phyloP scores from a whole-genome alignment of 768 basidiomycete species.

The Russula abietina region DNA sequence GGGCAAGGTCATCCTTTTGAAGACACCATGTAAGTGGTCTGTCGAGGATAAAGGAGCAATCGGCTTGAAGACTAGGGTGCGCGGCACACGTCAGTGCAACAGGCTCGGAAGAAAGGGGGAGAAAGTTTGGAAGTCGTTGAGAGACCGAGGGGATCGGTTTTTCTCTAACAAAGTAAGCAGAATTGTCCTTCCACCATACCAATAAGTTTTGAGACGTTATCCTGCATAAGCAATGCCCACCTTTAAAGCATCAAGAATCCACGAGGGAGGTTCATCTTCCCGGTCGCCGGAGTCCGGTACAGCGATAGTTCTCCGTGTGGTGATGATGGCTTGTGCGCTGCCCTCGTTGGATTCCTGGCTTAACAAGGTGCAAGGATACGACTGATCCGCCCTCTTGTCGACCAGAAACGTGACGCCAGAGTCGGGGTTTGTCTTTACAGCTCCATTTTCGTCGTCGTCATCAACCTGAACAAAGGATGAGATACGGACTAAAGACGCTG shows the following conservation, averaged over 20 bases:
- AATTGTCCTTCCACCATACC: conserved; percentile 42
- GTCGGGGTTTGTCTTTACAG: conserved; percentile 57
- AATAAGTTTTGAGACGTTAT: neutral
- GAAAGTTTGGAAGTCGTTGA: conserved; percentile 21
- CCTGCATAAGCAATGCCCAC: conserved; percentile 33
- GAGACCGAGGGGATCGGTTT: conserved; percentile 40
- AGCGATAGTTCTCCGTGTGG: conserved; percentile 25
- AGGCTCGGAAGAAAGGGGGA: conserved; percentile 2
- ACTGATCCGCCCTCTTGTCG: conserved; percentile 66
- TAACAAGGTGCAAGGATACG: conserved; percentile 36
- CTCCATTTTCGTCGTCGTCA: conserved; percentile 29
- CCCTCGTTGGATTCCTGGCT: conserved; percentile 9
- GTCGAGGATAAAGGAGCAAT: conserved; percentile 1
- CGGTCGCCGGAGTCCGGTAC: neutral
- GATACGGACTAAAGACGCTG: neutral
- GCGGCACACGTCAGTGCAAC: neutral
- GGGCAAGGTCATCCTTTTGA: conserved; percentile 46
- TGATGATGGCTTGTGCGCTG: conserved; percentile 22
- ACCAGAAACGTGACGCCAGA: conserved; percentile 56
- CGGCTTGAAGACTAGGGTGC: neutral
- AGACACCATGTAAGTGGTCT: conserved; percentile 31
- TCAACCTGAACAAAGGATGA: neutral
- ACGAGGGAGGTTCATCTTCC: conserved; percentile 42
- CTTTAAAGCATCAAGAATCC: conserved; percentile 58
- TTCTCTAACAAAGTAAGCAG: conserved; percentile 46